Evolutionary conservation across 1,284 basidiomycete genomes (phyloP).

Genomic region (Leucocoprinus gongylophorus): DNA sequence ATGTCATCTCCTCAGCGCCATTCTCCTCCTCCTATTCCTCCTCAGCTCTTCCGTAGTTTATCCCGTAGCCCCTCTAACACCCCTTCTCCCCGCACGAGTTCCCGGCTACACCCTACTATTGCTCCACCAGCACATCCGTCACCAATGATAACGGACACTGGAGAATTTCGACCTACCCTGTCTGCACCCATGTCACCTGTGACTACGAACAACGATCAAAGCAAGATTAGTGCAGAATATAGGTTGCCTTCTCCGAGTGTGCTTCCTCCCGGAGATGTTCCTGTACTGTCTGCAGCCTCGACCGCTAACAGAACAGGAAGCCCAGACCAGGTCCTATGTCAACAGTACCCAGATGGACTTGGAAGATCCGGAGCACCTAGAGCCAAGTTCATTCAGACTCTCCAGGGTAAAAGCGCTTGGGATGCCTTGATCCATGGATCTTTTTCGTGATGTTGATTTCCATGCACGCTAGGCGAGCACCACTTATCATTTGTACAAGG

Average conservation of each 20-base stretch:
- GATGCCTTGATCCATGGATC: conserved; percentile 54
- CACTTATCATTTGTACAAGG: neutral
- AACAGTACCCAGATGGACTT: neutral
- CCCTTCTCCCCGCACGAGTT: conserved; percentile 17
- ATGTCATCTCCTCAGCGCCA: conserved; percentile 13
- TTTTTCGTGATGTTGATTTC: conserved; percentile 27
- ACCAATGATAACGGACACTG: neutral
- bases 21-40: neutral
- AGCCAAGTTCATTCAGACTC: conserved; percentile 39
- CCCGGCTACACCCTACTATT: conserved; percentile 18
- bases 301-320: neutral
- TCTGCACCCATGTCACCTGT: neutral
- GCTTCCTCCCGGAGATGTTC: neutral
- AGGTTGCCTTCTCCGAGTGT: neutral
- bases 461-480: neutral
- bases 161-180: neutral
- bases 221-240: neutral
- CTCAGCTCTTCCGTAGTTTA: conserved; percentile 3
- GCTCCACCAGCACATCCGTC: neutral
- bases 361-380: conserved; percentile 26
- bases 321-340: neutral
- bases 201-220: neutral
- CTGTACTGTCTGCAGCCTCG: neutral
- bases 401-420: conserved; percentile 45
- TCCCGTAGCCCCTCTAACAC: conserved; percentile 7